These are phyloP conservation scores for Naumovozyma baii DNA, from an alignment of 805 yeast genomes.

Conservation along the genomic window DNA sequence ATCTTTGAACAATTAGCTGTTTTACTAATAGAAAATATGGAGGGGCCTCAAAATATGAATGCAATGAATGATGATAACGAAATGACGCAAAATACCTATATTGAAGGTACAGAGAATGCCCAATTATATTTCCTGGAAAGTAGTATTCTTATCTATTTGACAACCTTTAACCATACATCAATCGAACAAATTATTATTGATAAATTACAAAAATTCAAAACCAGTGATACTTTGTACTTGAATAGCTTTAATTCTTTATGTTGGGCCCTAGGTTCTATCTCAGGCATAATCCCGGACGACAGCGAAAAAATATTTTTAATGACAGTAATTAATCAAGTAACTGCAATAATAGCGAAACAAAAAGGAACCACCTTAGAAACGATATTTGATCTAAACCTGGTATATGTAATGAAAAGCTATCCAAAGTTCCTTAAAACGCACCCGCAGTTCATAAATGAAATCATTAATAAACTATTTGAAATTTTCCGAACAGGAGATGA, in stretches of 20 bases:
- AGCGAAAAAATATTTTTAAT: slow-evolving; percentile 75
- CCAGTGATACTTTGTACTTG: slow-evolving; percentile 97
- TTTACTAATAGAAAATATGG: slow-evolving; percentile 92
- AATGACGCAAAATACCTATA: slow-evolving; percentile 91
- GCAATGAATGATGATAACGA: slow-evolving; percentile 97
- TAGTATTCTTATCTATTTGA: slow-evolving; percentile 84
- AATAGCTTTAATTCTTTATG: slow-evolving; percentile 89
- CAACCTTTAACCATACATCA: slow-evolving; percentile 87
- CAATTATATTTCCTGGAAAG: slow-evolving; percentile 89
- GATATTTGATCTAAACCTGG: not conserved
- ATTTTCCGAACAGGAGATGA: no score
- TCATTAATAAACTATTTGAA: no score
- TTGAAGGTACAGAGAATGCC: slow-evolving; percentile 88
- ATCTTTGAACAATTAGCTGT: slow-evolving; percentile 70
- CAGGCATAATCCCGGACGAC: slow-evolving; percentile 96
- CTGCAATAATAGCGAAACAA: slow-evolving; percentile 82
- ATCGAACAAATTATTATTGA: slow-evolving; percentile 85
- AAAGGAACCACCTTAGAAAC: slow-evolving; percentile 33
- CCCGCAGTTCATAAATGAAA: no score
- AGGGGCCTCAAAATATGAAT: slow-evolving; percentile 91
- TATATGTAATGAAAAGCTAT: no score
- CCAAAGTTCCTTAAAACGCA: no score
- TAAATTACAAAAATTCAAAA: slow-evolving; percentile 80
- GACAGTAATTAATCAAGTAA: slow-evolving; percentile 69
- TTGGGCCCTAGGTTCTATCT: slow-evolving; percentile 98